These are phyloP conservation scores for Aspergillus aculeatinus DNA, from an alignment of 2,329 filamentous ascomycete genomes.

Conservation along the genomic window DNA sequence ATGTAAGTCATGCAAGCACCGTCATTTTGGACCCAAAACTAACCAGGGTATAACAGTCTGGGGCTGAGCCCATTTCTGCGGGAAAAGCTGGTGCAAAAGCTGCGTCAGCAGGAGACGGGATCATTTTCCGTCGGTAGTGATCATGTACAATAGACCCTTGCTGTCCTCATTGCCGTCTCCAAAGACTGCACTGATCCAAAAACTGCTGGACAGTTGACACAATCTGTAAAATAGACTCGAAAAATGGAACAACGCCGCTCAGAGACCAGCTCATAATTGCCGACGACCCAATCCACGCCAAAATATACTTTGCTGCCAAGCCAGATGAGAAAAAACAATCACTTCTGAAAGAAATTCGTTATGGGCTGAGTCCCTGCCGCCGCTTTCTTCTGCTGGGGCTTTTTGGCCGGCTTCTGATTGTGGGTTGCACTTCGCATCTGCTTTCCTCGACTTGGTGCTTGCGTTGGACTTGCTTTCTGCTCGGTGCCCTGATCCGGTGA, in stretches of 20 bases:
- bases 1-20: constrained; percentile 45
- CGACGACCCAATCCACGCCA: not conserved
- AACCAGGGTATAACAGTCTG: constrained; percentile 30
- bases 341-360: constrained; percentile 50
- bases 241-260: not conserved
- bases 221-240: not conserved
- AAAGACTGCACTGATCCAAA: not conserved
- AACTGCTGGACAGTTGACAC: constrained; percentile 21
- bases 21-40: constrained; percentile 13
- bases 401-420: constrained; percentile 52
- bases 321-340: constrained; percentile 3
- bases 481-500: constrained; percentile 41
- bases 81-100: constrained; percentile 49
- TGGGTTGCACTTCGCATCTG: constrained; percentile 58
- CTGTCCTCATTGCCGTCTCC: constrained; percentile 10
- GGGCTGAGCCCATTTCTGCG: constrained; percentile 51
- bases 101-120: constrained; percentile 37
- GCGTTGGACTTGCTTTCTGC: constrained; percentile 23
- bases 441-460: constrained; percentile 29
- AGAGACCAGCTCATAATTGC: not conserved
- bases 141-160: constrained; percentile 17
- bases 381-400: constrained; percentile 41
- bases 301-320: not conserved
- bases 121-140: constrained; percentile 12
- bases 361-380: constrained; percentile 54